phyloP scores from a whole-genome alignment of 345 rosid species.

The Capsella bursapastoris region DNA sequence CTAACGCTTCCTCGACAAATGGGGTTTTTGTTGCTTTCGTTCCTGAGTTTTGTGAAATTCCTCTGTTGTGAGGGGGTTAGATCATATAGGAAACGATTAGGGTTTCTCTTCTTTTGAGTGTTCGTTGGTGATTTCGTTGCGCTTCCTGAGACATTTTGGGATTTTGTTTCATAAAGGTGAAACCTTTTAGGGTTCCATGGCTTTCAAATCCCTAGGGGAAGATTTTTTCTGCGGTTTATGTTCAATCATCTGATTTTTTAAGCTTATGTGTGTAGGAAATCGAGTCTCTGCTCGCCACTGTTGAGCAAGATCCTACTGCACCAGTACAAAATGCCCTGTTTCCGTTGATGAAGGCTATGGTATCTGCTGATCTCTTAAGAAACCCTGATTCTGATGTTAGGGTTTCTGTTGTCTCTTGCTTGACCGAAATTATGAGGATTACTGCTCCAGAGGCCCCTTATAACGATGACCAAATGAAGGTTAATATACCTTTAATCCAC shows the following conservation, averaged over 20 bases:
- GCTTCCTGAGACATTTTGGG: not conserved
- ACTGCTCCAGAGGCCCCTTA: conserved; percentile 85
- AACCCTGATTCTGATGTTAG: conserved; percentile 63
- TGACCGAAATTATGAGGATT: conserved; percentile 74
- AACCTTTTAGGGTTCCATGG: conserved; percentile 12
- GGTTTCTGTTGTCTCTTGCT: conserved; percentile 70
- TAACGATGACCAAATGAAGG: conserved; percentile 75
- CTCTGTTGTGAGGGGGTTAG: conserved; percentile 12
- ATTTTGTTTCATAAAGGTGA: conserved; percentile 14
- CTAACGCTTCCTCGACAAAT: conserved; percentile 9
- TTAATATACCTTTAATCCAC: conserved; percentile 15
- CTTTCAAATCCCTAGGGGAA: conserved; percentile 11
- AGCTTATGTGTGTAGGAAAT: conserved; percentile 48
- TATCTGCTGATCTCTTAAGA: conserved; percentile 56
- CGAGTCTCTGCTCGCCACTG: conserved; percentile 58
- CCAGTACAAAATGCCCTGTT: conserved; percentile 57
- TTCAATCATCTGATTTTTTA: conserved; percentile 17
- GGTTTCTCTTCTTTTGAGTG: conserved; percentile 28
- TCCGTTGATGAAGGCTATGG: conserved; percentile 67
- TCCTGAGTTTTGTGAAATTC: conserved; percentile 29
- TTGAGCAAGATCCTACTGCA: conserved; percentile 64
- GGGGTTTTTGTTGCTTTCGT: conserved; percentile 15
- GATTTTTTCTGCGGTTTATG: conserved; percentile 11
- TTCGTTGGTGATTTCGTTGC: not conserved
- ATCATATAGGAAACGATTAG: conserved; percentile 28